Base-by-base conservation (phyloP, 2,329 filamentous ascomycete species). In the Meredithiella fracta region DNA sequence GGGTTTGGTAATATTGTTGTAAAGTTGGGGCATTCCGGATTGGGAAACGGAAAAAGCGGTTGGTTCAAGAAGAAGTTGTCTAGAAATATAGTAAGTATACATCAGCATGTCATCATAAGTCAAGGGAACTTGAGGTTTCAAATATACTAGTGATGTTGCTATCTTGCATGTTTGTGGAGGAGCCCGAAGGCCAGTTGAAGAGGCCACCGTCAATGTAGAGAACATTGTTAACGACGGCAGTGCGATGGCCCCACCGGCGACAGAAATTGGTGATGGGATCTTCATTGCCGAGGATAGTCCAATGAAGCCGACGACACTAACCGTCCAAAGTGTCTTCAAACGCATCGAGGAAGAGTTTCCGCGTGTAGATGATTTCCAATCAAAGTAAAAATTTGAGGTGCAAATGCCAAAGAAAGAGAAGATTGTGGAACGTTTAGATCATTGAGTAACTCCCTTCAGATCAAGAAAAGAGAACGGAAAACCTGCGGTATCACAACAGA, bases 201-300 rank as follows among this genome's bases (percentile, higher is more conserved):
- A 76, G 67, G 3, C 79, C 79, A 38, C 80, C 80, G 62, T 83
- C 79, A 54, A 83, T 77, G 63, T 79, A 83, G 20, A 84, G 67
- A 59, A 71, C 74, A 44, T 73, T 66, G 63, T 81, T 77, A 49
- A 84, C 70, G 8, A 81, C 69, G 5, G 79, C 72, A 6, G 77
- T 78, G 63, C 81, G 77, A 63, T 83, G 80, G 47, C 75, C 76
- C 66, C 73, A 77, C 58, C 73, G 67, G 49, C 73, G 67, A 60
- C 74, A 77, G 57, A 76, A 82, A 63, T 78, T 70, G 23, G 66
- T 68, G 51, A 81, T 67, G 3, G 76, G 76, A 61, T 80, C 71
- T 57, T 72, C 65, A 59, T 73, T 70, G 53, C 67, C 68, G 3
- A 56, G 15, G 22, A 52, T 52, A 3, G 50, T 55, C 5, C 37